A percentile compares a stretch with the other conserved stretches of the same genome.
These are phyloP conservation scores for Phaffia rhodozyma DNA, from an alignment of 1,284 basidiomycete species.

Conservation along the genomic window DNA sequence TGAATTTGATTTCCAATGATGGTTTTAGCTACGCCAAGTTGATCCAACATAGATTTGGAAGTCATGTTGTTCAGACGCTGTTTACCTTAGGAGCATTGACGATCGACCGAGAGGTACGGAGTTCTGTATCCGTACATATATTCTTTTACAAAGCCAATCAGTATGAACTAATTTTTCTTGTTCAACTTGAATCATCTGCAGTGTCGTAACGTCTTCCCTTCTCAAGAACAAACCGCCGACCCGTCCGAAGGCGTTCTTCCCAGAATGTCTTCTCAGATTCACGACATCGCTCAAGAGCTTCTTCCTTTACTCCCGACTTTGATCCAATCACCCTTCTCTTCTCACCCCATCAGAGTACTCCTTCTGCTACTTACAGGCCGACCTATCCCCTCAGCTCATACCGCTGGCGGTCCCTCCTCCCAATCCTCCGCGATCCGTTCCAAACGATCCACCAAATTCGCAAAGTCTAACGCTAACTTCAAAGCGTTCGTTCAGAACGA, in stretches of 20 bases:
- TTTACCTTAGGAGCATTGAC: slow-evolving; percentile 61
- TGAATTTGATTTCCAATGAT: neutral
- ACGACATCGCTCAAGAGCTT: slow-evolving; percentile 55
- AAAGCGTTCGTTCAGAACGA: slow-evolving; percentile 33
- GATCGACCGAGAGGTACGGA: slow-evolving; percentile 61
- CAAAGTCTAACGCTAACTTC: slow-evolving; percentile 33
- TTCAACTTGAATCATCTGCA: slow-evolving; percentile 28
- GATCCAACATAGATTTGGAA: slow-evolving; percentile 69
- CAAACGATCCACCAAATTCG: slow-evolving; percentile 32
- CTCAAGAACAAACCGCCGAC: slow-evolving; percentile 27
- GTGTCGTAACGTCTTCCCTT: slow-evolving; percentile 52
- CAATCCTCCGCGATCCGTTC: slow-evolving; percentile 28
- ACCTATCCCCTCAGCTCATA: slow-evolving; percentile 39
- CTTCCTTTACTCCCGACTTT: slow-evolving; percentile 50
- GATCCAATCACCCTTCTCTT: slow-evolving; percentile 70
- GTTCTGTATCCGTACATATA: neutral
- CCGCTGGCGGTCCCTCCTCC: slow-evolving; percentile 15
- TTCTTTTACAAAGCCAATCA: too few relatives aligned
- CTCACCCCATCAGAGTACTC: slow-evolving; percentile 70
- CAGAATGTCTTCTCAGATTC: slow-evolving; percentile 54
- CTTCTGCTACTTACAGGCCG: slow-evolving; percentile 53
- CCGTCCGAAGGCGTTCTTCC: slow-evolving; percentile 49
- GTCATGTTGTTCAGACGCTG: slow-evolving; percentile 83
- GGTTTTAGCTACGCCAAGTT: slow-evolving; percentile 50
- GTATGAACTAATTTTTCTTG: neutral